These are phyloP conservation scores for Linnemannia elongata DNA, from an alignment of 192 early-diverging fungal genomes.

Conservation along the genomic window DNA sequence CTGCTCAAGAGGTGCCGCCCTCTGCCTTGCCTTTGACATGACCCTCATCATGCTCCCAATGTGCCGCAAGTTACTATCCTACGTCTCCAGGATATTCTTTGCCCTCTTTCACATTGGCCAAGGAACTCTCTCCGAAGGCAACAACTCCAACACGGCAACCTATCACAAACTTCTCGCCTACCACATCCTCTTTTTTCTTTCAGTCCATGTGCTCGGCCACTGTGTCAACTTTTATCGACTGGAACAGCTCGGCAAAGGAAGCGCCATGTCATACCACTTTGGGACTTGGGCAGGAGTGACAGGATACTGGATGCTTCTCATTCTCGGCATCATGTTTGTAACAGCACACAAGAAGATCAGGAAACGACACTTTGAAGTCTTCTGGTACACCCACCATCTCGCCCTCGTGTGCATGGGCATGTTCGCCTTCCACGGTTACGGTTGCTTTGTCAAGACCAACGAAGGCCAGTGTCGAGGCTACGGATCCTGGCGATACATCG, in stretches of 20 bases:
- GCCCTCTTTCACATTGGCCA: slow-evolving; percentile 32
- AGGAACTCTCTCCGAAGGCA: slow-evolving; percentile 45
- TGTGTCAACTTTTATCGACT: slow-evolving; percentile 68
- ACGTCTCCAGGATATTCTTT: slow-evolving; percentile 28
- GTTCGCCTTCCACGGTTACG: slow-evolving; percentile 76
- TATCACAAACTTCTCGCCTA: slow-evolving; percentile 63
- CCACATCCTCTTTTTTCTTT: slow-evolving; percentile 69
- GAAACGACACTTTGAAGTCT: slow-evolving; percentile 75
- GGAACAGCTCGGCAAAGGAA: slow-evolving; percentile 32
- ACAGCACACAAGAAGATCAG: slow-evolving; percentile 72
- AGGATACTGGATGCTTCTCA: slow-evolving; percentile 75
- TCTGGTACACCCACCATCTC: slow-evolving; percentile 86
- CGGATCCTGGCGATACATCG: slow-evolving; percentile 66
- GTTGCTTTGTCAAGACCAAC: slow-evolving; percentile 67
- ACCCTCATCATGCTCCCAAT: slow-evolving; percentile 68
- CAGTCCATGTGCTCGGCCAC: slow-evolving; percentile 73
- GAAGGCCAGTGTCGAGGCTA: slow-evolving; percentile 57
- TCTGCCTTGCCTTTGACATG: slow-evolving; percentile 68
- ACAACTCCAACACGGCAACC: slow-evolving; percentile 30
- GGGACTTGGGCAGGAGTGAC: slow-evolving; percentile 69
- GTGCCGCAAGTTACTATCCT: slow-evolving; percentile 59
- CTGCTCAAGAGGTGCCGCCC: slow-evolving; percentile 69
- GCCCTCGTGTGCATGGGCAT: slow-evolving; percentile 70
- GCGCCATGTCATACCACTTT: slow-evolving; percentile 51
- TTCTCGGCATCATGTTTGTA: slow-evolving; percentile 73